These are phyloP conservation scores for Sphaceloma murrayae DNA, from an alignment of 2,329 filamentous ascomycete genomes.

Conservation along the genomic window DNA sequence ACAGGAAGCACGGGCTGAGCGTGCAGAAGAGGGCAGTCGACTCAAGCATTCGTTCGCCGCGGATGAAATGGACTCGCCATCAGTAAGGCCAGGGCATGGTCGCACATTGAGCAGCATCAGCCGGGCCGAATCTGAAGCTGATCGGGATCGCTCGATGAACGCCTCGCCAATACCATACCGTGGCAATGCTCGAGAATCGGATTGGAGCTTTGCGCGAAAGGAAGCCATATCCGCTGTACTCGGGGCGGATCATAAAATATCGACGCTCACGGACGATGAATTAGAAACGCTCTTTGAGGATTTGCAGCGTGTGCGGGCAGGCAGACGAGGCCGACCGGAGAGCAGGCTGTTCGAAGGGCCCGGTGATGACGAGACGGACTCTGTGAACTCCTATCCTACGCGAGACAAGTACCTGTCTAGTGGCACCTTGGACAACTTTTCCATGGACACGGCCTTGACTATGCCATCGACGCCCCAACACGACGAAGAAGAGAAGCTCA, in stretches of 20 bases:
- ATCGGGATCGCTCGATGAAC: slow-evolving; percentile 60
- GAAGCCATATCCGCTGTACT: slow-evolving; percentile 89
- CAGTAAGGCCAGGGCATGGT: slow-evolving; percentile 54
- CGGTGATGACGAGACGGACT: slow-evolving; percentile 76
- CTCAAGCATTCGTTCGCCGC: slow-evolving; percentile 70
- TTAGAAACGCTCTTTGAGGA: slow-evolving; percentile 90
- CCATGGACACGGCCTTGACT: slow-evolving; percentile 83
- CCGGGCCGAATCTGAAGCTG: slow-evolving; percentile 65
- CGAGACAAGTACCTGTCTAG: slow-evolving; percentile 94
- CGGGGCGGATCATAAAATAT: slow-evolving; percentile 83
- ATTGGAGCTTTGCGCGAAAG: slow-evolving; percentile 87
- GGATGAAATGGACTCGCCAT: slow-evolving; percentile 54
- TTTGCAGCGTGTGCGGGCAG: slow-evolving; percentile 77
- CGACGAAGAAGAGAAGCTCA: slow-evolving; percentile 64
- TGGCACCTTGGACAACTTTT: slow-evolving; percentile 81
- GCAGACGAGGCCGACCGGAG: slow-evolving; percentile 59
- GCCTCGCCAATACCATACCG: slow-evolving; percentile 62
- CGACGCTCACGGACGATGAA: slow-evolving; percentile 84
- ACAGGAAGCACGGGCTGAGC: slow-evolving; percentile 85
- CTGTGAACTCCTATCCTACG: slow-evolving; percentile 73
- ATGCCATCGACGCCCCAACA: slow-evolving; percentile 86
- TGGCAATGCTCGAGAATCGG: slow-evolving; percentile 65
- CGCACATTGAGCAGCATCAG: slow-evolving; percentile 57
- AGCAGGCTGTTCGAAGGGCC: slow-evolving; percentile 44
- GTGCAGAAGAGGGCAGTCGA: slow-evolving; percentile 71